Evolutionary conservation across 495 filamentous ascomycete species (phyloP), one percentile per base, ranked within the genome.

Genomic region (Lasiosphaeria hispida): DNA sequence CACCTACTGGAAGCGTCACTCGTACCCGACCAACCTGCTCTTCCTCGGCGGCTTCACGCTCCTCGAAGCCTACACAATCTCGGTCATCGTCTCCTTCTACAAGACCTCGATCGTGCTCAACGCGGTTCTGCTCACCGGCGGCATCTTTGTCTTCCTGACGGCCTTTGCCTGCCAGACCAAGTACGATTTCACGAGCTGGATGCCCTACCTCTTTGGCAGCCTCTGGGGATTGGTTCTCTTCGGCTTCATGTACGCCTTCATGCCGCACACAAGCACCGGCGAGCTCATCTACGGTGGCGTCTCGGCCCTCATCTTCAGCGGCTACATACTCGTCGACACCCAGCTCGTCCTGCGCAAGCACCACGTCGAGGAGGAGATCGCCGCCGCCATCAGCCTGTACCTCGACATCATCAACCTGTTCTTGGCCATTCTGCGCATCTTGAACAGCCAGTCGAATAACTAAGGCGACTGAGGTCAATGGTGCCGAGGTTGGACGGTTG

Each of bases 301-400:
- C 10, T 80, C 85, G 0, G 92, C 94, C 4, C 72, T 99, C 23
- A 81, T 99, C 59, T 99, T 99, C 80, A 89, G 84, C 36, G 93
- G 80, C 0, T 99, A 97, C 71, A 93, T 97, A 59, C 79, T 98
- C 4, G 91, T 97, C 15, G 94, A 98, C 70, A 98, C 94, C 2
- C 93, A 97, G 81, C 75, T 98, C 48, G 85, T 98, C 33, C 86
- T 98, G 15, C 84, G 91, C 59, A 90, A 94, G 70, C 92, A 96
- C 66, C 95, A 98, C 68, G 91, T 96, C 51, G 94, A 99, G 75
- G 94, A 99, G 82, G 94, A 99, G 81, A 97, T 99, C 69, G 92
- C 92, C 0, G 94, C 94, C 48, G 87, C 92, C 1, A 96, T 99
- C 69, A 90, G 89, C 67, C 81, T 99, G 47, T 99, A 99, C 70